Conservation (phyloP, 2,329 filamentous ascomycete species). For the Penicillium griseofulvum region DNA sequence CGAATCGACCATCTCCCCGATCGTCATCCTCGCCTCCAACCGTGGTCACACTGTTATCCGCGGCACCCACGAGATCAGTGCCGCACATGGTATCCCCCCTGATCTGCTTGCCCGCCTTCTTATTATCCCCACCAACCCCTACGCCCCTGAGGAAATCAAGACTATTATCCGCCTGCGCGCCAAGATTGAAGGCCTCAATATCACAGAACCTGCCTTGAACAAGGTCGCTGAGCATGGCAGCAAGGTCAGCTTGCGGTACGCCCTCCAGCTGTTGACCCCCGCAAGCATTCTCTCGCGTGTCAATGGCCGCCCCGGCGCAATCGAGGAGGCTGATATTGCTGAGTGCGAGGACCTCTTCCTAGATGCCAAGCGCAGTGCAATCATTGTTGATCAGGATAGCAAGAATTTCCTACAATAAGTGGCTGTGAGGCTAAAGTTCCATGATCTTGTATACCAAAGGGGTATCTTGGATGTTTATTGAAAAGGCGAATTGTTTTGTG, state of each 20-base stretch:
- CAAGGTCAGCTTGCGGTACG: constrained; percentile 86
- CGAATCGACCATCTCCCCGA: constrained; percentile 89
- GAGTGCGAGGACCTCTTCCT: constrained; percentile 84
- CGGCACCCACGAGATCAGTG: constrained; percentile 73
- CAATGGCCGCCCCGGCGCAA: constrained; percentile 68
- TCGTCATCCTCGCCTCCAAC: constrained; percentile 96
- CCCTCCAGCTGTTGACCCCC: constrained; percentile 84
- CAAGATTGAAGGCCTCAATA: constrained; percentile 73
- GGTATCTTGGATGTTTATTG: constrained; percentile 20
- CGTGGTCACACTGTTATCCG: constrained; percentile 90
- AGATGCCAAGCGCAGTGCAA: constrained; percentile 74
- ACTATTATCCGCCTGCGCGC: constrained; percentile 84
- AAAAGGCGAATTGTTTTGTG: constrained; percentile 27
- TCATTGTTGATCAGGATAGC: constrained; percentile 64
- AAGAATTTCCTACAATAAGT: constrained; percentile 57
- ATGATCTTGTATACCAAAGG: constrained; percentile 27
- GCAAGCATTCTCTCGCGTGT: constrained; percentile 88
- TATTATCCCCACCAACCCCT: constrained; percentile 92
- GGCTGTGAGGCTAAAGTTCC: constrained; percentile 21
- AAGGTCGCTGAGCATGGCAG: constrained; percentile 85
- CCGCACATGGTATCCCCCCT: constrained; percentile 88
- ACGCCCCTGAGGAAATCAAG: constrained; percentile 85
- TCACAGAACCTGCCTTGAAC: constrained; percentile 79
- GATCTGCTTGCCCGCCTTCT: constrained; percentile 92
- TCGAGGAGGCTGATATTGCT: constrained; percentile 72